Evolutionary conservation across 768 basidiomycete species (phyloP), one percentile per base, ranked within the genome.

Genomic region (Boletus rubescentipes): DNA sequence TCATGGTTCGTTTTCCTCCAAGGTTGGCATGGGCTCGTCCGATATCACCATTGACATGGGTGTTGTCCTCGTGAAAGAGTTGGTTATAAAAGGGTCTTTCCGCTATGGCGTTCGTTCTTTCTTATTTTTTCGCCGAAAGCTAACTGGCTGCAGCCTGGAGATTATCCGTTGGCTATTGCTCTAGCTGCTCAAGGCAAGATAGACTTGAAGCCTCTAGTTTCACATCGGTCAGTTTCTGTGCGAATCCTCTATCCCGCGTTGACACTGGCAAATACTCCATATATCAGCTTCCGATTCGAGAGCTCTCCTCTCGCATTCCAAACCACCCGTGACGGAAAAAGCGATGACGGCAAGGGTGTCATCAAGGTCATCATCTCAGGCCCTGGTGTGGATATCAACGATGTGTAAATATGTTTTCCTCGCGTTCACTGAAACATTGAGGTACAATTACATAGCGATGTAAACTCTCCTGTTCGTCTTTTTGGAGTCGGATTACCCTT

Each of bases 341-440:
- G 92, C 44, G 77, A 81, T 49, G 91, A 98, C 65, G 95, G 94
- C 43, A 91, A 86, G 71, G 81, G 81, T 32, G 86, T 94, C 39
- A 95, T 96, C 66, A 96, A 97, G 73, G 86, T 83, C 32, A 86
- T 96, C 58, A 93, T 95, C 60, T 88, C 87, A 44, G 91, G 91
- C 6, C 91, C 91, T 39, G 87, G 78, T 60, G 79, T 85, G 42
- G 63, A 74, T 20, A 59, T 77, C 49, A 75, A 78, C 47, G 73
- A 75, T 45, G 34, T 68, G 43, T 81, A 61, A 70, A 53, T 18
- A 3, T 50, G n/a, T 15, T 10, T 36, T n/a, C 18, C 20, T 31
- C 23, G 7, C 15, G 41, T 49, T 32, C 14, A 7, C 11, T 37
- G 35, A 38, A 29, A 30, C 7, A 34, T 32, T 39, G 23, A 26